Evolutionary conservation across 192 early-diverging fungal species (phyloP).

Genomic region (Backusella westeae): DNA sequence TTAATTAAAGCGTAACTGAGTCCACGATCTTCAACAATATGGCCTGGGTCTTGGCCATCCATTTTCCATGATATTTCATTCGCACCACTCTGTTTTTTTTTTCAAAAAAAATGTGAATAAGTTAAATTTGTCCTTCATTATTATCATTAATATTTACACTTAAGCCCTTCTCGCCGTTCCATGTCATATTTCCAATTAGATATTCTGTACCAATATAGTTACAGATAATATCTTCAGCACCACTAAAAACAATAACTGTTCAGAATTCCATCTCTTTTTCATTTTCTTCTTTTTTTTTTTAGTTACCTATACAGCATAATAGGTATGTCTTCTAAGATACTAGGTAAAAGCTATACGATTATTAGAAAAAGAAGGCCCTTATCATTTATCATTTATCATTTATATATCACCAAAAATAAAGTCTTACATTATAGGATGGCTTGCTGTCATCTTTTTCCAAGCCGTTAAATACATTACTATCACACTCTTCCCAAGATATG

Average conservation of each 20-base stretch:
- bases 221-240: slow-evolving; percentile 80
- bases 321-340: slow-evolving; percentile 50
- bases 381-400: no score
- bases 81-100: slow-evolving; percentile 29
- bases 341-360: slow-evolving; percentile 56
- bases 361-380: neutral
- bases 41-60: slow-evolving; percentile 40
- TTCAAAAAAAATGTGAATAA: neutral
- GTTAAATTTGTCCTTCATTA: neutral
- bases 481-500: slow-evolving; percentile 66
- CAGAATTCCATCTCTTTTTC: neutral
- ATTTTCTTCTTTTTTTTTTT: neutral
- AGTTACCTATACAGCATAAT: slow-evolving; percentile 65
- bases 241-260: slow-evolving; percentile 46
- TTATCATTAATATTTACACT: slow-evolving; percentile 29
- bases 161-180: slow-evolving; percentile 63
- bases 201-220: slow-evolving; percentile 70
- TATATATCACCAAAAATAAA: neutral
- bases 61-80: slow-evolving; percentile 48
- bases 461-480: slow-evolving; percentile 37
- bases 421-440: slow-evolving; percentile 56
- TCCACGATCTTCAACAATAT: slow-evolving; percentile 46
- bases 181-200: slow-evolving; percentile 65
- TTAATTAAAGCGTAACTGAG: slow-evolving; percentile 83
- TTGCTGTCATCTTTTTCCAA: slow-evolving; percentile 50